Evolutionary conservation across 306 rosid genomes (phyloP).

Genomic region (Quercus ilex): DNA sequence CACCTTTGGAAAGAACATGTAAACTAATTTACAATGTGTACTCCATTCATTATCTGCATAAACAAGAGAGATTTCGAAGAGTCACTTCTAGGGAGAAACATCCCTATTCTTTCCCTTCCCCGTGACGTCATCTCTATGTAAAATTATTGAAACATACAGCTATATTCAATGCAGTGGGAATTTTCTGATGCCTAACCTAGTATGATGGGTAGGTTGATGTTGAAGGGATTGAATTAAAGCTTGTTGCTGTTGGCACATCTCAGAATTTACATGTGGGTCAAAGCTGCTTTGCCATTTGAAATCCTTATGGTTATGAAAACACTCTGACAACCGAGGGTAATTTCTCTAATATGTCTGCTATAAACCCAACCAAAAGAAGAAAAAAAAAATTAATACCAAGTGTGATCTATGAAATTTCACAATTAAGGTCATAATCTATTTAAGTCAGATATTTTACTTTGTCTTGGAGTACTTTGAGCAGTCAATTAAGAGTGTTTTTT

Average conservation of each 20-base stretch:
- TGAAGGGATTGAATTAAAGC: too few species aligned
- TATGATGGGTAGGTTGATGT: background rate
- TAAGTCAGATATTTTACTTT: background rate
- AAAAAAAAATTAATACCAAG: background rate
- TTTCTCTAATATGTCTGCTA: background rate
- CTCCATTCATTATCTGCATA: too few species aligned
- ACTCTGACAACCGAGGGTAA: constrained; percentile 95
- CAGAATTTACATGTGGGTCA: constrained; percentile 79
- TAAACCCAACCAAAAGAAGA: background rate
- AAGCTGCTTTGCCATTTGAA: constrained; percentile 95
- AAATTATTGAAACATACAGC: too few species aligned
- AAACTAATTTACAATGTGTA: too few species aligned
- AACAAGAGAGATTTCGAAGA: background rate
- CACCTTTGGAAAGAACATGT: too few species aligned
- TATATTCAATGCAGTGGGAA: too few species aligned
- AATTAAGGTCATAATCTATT: background rate
- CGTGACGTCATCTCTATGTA: background rate
- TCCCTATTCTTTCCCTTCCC: too few species aligned
- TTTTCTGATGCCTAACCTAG: too few species aligned
- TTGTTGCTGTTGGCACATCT: constrained; percentile 46
- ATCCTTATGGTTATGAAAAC: constrained; percentile 94
- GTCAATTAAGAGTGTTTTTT: background rate
- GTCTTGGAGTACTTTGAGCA: background rate
- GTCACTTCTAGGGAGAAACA: background rate
- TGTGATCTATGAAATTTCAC: background rate